Percentiles rank a stretch among this genome's conserved stretches.
These are phyloP conservation scores for Marasmius fiardii DNA, from an alignment of 1,284 basidiomycete genomes.

Conservation along the genomic window DNA sequence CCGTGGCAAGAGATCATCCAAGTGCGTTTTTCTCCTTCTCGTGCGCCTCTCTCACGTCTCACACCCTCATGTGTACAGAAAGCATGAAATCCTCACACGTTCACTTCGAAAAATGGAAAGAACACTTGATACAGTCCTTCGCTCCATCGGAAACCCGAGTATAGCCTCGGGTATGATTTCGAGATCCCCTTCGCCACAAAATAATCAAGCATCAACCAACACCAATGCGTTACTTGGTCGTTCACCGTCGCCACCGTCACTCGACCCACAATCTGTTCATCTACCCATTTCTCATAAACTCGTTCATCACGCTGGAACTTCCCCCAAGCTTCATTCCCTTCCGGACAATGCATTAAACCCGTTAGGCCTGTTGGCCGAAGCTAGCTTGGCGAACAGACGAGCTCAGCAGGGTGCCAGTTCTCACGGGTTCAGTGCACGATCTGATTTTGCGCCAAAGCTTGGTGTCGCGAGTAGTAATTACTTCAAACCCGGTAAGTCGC, in stretches of 20 bases:
- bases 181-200: constrained; percentile 71
- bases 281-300: constrained; percentile 24
- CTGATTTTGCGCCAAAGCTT: constrained; percentile 42
- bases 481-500: constrained; percentile 82
- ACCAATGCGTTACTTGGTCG: constrained; percentile 58
- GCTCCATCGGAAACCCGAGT: constrained; percentile 79
- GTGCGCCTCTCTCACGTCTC: constrained; percentile 9
- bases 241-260: constrained; percentile 52
- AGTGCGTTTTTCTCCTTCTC: constrained; percentile 45
- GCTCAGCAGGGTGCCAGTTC: constrained; percentile 38
- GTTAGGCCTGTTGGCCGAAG: constrained; percentile 86
- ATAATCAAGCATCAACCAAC: constrained; percentile 42
- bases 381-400: constrained; percentile 82
- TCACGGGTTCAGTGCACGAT: constrained; percentile 34
- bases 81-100: constrained; percentile 83
- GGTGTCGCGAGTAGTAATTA: constrained; percentile 91
- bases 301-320: constrained; percentile 38
- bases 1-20: constrained; percentile 87
- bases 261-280: constrained; percentile 15
- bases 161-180: constrained; percentile 77
- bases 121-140: constrained; percentile 84
- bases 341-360: constrained; percentile 92
- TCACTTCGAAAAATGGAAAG: constrained; percentile 93
- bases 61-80: constrained; percentile 44
- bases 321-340: constrained; percentile 80